phyloP scores from a whole-genome alignment of 2,329 filamentous ascomycete genomes.

The Kalaharituber pfeilii region DNA sequence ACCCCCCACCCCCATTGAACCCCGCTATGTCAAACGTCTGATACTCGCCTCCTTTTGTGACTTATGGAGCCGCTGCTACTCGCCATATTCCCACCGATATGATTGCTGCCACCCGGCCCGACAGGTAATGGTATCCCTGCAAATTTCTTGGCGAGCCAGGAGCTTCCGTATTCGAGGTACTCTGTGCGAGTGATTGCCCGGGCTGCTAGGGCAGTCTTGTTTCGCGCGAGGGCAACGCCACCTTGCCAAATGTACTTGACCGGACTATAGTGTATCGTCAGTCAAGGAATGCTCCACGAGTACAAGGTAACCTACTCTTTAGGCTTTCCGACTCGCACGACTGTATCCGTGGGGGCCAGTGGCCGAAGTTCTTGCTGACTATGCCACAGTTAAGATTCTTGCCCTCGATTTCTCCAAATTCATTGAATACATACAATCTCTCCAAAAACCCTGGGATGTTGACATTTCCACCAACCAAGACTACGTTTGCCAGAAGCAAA shows the following conservation, averaged over 20 bases:
- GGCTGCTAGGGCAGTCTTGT: conserved; percentile 44
- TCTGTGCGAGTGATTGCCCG: conserved; percentile 70
- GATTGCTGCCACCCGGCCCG: conserved; percentile 3
- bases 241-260: conserved; percentile 72
- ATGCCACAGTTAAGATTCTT: conserved; percentile 6
- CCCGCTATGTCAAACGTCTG: neutral
- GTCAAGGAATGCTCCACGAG: conserved; percentile 1
- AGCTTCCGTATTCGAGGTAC: conserved; percentile 70
- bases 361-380: conserved; percentile 51
- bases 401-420: neutral
- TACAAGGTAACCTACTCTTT: conserved; percentile 34
- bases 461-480: conserved; percentile 76
- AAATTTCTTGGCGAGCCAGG: conserved; percentile 60
- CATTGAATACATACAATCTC: conserved; percentile 40
- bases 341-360: conserved; percentile 56
- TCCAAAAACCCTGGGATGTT: conserved; percentile 65
- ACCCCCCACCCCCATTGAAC: too few species aligned
- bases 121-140: conserved; percentile 24
- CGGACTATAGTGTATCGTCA: conserved; percentile 32
- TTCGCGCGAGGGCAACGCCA: conserved; percentile 57
- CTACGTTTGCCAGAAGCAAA: conserved; percentile 64
- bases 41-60: neutral
- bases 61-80: neutral
- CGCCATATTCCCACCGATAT: neutral
- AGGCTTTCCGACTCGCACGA: conserved; percentile 54